Conservation (phyloP, 371 early-diverging fungal genomes). For the Saksenaea oblongispora region DNA sequence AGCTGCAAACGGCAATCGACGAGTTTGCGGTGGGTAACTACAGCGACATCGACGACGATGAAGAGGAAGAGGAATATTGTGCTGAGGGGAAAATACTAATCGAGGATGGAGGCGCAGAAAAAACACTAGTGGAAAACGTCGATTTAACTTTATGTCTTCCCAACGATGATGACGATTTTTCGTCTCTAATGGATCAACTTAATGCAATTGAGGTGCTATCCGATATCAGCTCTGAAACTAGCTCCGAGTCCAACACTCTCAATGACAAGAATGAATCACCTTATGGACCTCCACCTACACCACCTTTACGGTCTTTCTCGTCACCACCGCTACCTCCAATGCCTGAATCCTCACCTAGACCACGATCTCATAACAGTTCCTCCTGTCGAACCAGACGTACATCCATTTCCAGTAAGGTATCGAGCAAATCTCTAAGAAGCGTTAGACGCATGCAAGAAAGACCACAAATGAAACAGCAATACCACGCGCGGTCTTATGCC, state of each 20-base stretch:
- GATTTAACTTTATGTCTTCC: slow-evolving; percentile 16
- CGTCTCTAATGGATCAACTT: slow-evolving; percentile 20
- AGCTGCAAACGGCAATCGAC: slow-evolving; percentile 37
- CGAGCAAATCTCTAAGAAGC: slow-evolving; percentile 1
- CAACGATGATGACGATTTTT: slow-evolving; percentile 14
- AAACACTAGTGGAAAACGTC: slow-evolving; percentile 6
- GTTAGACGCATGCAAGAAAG: not conserved
- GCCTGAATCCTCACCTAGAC: not conserved
- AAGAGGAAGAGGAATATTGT: not conserved
- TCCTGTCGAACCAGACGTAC: not conserved
- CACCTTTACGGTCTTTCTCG: not conserved
- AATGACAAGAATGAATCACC: not conserved
- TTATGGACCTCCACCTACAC: not conserved
- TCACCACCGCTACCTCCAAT: not conserved
- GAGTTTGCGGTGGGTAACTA: slow-evolving; percentile 22
- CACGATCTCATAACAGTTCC: slow-evolving; percentile 8
- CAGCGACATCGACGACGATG: slow-evolving; percentile 2
- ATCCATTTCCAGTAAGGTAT: not conserved
- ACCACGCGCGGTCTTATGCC: slow-evolving; percentile 29
- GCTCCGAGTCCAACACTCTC: not conserved
- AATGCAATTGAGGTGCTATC: not conserved
- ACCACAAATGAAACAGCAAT: slow-evolving; percentile 18
- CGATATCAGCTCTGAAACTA: not conserved
- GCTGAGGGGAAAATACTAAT: slow-evolving; percentile 8
- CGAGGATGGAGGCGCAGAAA: not conserved